phyloP scores from a whole-genome alignment of 768 basidiomycete species.

The Chalciporus piperatus region DNA sequence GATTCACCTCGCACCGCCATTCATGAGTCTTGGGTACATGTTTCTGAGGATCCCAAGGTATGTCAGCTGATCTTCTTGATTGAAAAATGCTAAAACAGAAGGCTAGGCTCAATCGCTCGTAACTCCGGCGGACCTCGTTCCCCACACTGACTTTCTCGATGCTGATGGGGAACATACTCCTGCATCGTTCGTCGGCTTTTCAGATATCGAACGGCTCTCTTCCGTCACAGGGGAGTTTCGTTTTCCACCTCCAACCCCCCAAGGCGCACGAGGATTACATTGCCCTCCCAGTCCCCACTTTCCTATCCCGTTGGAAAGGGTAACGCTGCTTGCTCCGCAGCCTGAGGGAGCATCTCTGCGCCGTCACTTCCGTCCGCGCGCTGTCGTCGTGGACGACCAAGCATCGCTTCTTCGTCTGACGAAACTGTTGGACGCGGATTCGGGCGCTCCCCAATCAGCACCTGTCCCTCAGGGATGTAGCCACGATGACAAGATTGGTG shows the following conservation, averaged over 20 bases:
- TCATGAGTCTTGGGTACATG: constrained; percentile 21
- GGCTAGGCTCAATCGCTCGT: constrained; percentile 13
- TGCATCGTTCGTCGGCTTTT: constrained; percentile 8
- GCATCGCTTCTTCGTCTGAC: constrained; percentile 34
- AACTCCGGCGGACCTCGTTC: constrained; percentile 19
- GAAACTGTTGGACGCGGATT: constrained; percentile 34
- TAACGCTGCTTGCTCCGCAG: too few relatives aligned
- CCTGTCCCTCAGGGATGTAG: background rate
- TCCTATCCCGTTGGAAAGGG: too few relatives aligned
- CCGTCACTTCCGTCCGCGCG: constrained; percentile 36
- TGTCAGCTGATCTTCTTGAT: background rate
- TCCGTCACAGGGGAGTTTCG: background rate
- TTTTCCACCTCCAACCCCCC: constrained; percentile 29
- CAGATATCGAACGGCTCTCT: constrained; percentile 8
- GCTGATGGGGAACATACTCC: background rate
- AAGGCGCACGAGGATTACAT: background rate
- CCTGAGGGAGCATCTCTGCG: background rate
- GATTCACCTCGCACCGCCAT: constrained; percentile 12
- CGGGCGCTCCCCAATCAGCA: background rate
- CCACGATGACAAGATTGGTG: constrained; percentile 1
- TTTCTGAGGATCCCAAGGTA: constrained; percentile 19
- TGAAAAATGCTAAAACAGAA: constrained; percentile 7
- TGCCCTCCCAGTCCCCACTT: background rate
- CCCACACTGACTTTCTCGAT: constrained; percentile 2
- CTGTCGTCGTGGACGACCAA: constrained; percentile 40